A percentile compares a stretch with the other conserved stretches of the same genome.
These are phyloP conservation scores for Aquilaria agallochum DNA, from an alignment of 441 rosid species.

Conservation along the genomic window DNA sequence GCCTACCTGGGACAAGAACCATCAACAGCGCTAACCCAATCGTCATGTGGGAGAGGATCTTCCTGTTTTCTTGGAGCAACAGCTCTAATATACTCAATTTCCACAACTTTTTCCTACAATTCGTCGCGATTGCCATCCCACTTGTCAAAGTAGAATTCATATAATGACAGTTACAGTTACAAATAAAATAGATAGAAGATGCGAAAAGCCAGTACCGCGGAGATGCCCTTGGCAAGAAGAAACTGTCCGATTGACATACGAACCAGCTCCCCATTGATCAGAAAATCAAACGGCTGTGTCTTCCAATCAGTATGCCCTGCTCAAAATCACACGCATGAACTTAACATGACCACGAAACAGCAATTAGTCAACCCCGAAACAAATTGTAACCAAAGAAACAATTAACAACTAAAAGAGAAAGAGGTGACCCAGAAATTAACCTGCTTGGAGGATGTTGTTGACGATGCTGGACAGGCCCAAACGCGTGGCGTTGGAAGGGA, in stretches of 20 bases:
- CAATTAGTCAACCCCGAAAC: background rate
- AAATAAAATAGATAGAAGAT: background rate
- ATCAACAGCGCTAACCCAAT: constrained; percentile 96
- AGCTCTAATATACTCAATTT: constrained; percentile 89
- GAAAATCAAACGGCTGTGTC: constrained; percentile 82
- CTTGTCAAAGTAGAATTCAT: constrained; percentile 9
- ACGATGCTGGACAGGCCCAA: constrained; percentile 82
- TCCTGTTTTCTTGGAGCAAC: constrained; percentile 87
- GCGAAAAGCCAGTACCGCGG: constrained; percentile 55
- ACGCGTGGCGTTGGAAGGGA: constrained; percentile 86
- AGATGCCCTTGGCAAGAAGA: constrained; percentile 85
- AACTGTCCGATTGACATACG: constrained; percentile 88
- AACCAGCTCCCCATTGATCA: constrained; percentile 87
- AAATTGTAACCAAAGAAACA: background rate
- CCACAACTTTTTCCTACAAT: constrained; percentile 81
- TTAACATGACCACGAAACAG: background rate
- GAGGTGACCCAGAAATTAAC: constrained; percentile 19
- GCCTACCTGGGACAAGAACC: constrained; percentile 72
- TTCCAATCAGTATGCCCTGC: constrained; percentile 72
- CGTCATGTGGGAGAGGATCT: constrained; percentile 83
- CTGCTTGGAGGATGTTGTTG: constrained; percentile 63
- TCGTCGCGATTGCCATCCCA: background rate
- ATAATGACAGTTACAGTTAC: background rate
- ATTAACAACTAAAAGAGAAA: background rate
- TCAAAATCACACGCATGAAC: constrained; percentile 11